Base-by-base conservation (phyloP, 2,329 filamentous ascomycete genomes). In the Aspergillus viridinutans region DNA sequence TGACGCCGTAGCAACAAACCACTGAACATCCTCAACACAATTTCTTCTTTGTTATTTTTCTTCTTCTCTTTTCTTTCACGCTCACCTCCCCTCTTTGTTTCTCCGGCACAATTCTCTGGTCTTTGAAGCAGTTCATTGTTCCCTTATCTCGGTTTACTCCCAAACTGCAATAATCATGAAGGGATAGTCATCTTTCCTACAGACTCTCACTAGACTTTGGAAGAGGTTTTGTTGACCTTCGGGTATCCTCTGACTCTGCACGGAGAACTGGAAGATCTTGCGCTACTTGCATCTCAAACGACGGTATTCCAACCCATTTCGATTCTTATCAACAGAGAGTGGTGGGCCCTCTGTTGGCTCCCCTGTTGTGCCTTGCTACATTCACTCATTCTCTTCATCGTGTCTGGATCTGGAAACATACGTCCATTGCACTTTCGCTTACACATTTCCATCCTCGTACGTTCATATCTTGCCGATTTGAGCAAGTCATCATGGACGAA, bases 401-500 rank as follows among this genome's bases (percentile, higher is more conserved):
- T 7, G 9, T 47, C 10, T 47, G 21, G 4, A 12, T 23, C 10
- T 23, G n/a, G 10, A 26, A 23, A 14, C 20, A 26, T 23, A 47
- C 43, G 10, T 20, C n/a, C 6, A 21, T 7, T 7, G 43, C 8
- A 23, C 5, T 25, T 23, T 23, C 8, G 12, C n/a, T 52, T 32
- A 10, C 42, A 23, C 20, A 23, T n/a, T 26, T 49, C 25, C 48
- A 29, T 53, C 40, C 10, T 52, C 42, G 17, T 26, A 17, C 28
- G 8, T 29, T 35, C 7, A 49, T 38, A 32, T 32, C 28, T 25
- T 43, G 23, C 21, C 23, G 21, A 12, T n/a, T 35, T 14, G n/a
- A 17, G 10, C 32, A 9, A 32, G 26, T 21, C 10, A 49, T 48
- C 12, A 66, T 64, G 59, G 62, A 64, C 42, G 6, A 58, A 4